Percentiles rank a stretch among this genome's conserved stretches.
Evolutionary conservation across 2,329 filamentous ascomycete species (phyloP).

Genomic region (Exophiala phaeomuriformis): DNA sequence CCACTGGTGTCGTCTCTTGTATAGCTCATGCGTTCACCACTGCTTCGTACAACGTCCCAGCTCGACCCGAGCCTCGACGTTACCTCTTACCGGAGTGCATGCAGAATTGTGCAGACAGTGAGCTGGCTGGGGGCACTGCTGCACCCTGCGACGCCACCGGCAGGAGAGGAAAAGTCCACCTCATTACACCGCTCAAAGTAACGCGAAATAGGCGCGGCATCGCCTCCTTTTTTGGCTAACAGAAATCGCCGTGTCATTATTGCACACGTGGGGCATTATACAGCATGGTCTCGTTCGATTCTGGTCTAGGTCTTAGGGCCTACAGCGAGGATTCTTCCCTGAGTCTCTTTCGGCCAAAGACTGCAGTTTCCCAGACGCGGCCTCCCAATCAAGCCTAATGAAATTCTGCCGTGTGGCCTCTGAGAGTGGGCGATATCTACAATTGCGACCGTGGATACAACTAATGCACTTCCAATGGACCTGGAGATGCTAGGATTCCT

Average conservation of each 20-base stretch:
- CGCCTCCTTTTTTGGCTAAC: neutral
- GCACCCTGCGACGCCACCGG: slow-evolving; percentile 6
- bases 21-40: neutral
- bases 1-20: neutral
- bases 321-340: slow-evolving; percentile 4
- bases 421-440: neutral
- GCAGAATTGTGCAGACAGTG: neutral
- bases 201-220: neutral
- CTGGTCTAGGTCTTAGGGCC: neutral
- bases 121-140: neutral
- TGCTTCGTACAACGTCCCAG: neutral
- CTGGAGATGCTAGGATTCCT: too few species aligned
- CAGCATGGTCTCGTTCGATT: neutral
- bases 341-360: neutral
- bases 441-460: too few species aligned
- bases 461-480: too few species aligned
- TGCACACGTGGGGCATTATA: slow-evolving; percentile 14
- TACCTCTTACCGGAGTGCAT: neutral
- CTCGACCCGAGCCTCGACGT: neutral
- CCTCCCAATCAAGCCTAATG: slow-evolving; percentile 1
- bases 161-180: neutral
- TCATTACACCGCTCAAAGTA: slow-evolving; percentile 11
- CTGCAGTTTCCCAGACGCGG: neutral
- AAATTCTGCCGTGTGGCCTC: neutral
- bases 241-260: slow-evolving; percentile 3